phyloP scores from a whole-genome alignment of 441 rosid species.

The Lepidium campestre region DNA sequence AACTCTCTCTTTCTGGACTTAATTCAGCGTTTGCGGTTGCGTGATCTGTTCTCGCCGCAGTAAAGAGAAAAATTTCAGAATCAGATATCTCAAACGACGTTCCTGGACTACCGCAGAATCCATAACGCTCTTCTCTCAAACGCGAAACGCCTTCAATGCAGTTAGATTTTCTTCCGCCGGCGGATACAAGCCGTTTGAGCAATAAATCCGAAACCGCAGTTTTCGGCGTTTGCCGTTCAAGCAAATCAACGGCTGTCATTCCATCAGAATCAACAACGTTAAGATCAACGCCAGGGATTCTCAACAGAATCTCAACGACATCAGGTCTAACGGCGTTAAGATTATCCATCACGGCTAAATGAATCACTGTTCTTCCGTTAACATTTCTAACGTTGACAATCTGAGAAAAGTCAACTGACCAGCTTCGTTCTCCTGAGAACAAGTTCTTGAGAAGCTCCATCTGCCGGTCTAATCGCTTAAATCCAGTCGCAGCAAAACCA shows the following conservation, averaged over 20 bases:
- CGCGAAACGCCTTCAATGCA: constrained; percentile 38
- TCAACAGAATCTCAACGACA: constrained; percentile 68
- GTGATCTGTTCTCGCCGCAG: constrained; percentile 36
- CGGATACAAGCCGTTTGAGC: constrained; percentile 73
- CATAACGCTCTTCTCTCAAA: constrained; percentile 51
- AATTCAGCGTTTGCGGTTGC: constrained; percentile 22
- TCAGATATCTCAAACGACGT: constrained; percentile 80
- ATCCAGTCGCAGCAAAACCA: constrained; percentile 70
- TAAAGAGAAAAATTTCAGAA: constrained; percentile 73
- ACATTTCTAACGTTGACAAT: constrained; percentile 60
- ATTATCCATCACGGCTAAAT: constrained; percentile 63
- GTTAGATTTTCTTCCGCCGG: constrained; percentile 58
- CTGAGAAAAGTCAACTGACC: constrained; percentile 33
- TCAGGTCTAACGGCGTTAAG: constrained; percentile 40
- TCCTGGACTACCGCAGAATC: constrained; percentile 71
- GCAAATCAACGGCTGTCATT: constrained; percentile 82
- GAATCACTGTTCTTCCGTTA: constrained; percentile 77
- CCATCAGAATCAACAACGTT: constrained; percentile 62
- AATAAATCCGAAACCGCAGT: constrained; percentile 66
- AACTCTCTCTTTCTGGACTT: constrained; percentile 38
- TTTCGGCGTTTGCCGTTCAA: constrained; percentile 53
- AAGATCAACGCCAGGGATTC: constrained; percentile 43
- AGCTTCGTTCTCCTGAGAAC: constrained; percentile 29
- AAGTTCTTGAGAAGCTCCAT: constrained; percentile 64
- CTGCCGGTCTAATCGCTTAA: constrained; percentile 68